Conservation (phyloP, 306 rosid species). For the Benincasa hispida region DNA sequence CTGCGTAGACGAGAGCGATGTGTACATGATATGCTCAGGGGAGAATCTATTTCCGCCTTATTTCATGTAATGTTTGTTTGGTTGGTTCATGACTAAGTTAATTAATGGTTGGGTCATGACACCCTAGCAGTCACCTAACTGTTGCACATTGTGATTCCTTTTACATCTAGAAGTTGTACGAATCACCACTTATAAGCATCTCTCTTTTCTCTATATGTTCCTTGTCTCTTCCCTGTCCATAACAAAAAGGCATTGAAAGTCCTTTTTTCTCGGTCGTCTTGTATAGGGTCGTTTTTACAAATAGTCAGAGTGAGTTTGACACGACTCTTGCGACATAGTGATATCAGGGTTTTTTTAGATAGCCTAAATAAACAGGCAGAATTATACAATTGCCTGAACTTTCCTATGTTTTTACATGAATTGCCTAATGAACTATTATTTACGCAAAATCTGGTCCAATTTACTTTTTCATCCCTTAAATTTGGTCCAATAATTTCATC, state of each 20-base stretch:
- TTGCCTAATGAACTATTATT: no score
- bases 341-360: no score
- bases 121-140: conserved; percentile 2
- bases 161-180: conserved; percentile 1
- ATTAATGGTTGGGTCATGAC: conserved; percentile 11
- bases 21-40: background rate
- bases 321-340: no score
- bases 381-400: no score
- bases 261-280: background rate
- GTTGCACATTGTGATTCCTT: background rate
- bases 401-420: no score
- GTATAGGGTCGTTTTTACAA: background rate
- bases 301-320: background rate
- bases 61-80: conserved; percentile 1
- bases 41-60: background rate
- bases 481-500: no score
- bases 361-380: no score
- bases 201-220: background rate
- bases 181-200: background rate
- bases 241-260: background rate
- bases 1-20: background rate
- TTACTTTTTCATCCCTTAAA: no score
- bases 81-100: conserved; percentile 3
- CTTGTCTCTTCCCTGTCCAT: background rate
- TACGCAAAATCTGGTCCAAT: no score